Evolutionary conservation across 768 basidiomycete genomes (phyloP), one percentile per base, ranked within the genome.

Genomic region (Crepidotus variabilis): DNA sequence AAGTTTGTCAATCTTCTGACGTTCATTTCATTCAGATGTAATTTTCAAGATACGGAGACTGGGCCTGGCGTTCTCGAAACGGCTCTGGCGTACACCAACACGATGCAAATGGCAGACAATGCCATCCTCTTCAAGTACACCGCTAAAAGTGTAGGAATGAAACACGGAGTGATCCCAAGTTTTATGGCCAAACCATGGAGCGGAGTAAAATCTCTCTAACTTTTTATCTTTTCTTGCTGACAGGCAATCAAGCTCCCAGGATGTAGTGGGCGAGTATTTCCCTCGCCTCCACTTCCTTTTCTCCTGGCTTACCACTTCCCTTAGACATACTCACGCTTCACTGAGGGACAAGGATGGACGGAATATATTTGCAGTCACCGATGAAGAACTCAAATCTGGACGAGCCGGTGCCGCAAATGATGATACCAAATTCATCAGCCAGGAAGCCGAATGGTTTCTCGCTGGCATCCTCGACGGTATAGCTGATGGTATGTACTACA

Each of bases 111-210:
- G 84, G 94, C 91, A 0, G 94, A 96, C 65, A 94, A 94, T 65
- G 94, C 95, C 0, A 81, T 87, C 52, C 74, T 99, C 48, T 99
- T 92, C 83, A 99, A 99, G 69, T 90, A 87, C 61, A 70, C 91
- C 13, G 90, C 92, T 2, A 98, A 98, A 78, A 92, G 92, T 57
- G 73, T 96, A 1, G 96, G 96, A 0, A 90, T 97, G 81, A 84
- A 87, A 67, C 79, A 90, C 60, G 90, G 89, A 8, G 78, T 99
- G 54, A 82, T 93, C 36, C 96, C 97, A 1, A 96, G 92, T 57
- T 99, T 99, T 72, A 98, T 98, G 96, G 94, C 95, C 0, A 98
- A 98, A 65, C 95, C 95, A 22, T 97, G 92, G 90, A 87, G 86
- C 32, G 86, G 92, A 65, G 94, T 94, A 65, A 66, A 28, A 88